Evolutionary conservation across 83 land plant genomes (phyloP).

Genomic region (Thuja plicata): DNA sequence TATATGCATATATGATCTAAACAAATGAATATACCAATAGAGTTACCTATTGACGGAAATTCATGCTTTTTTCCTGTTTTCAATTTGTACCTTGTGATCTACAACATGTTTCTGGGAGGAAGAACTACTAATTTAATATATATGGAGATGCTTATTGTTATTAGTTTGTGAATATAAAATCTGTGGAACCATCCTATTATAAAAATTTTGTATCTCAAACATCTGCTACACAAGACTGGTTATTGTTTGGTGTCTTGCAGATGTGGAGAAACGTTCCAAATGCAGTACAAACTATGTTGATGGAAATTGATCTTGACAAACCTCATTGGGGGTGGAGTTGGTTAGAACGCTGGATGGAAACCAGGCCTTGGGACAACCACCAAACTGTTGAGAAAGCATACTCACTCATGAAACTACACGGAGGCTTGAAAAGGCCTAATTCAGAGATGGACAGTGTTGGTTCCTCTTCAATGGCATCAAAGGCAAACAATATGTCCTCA

Average conservation of each 20-base stretch:
- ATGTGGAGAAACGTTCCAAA: slow-evolving; percentile 41
- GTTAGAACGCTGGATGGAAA: slow-evolving; percentile 53
- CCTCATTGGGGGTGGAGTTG: slow-evolving; percentile 77
- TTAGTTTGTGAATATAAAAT: neutral
- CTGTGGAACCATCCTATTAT: neutral
- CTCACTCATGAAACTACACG: slow-evolving; percentile 6
- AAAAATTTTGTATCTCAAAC: neutral
- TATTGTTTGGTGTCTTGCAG: slow-evolving; percentile 18
- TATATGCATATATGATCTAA: too few relatives aligned
- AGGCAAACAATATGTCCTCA: neutral
- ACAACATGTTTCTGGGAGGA: neutral
- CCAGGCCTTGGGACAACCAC: slow-evolving; percentile 19
- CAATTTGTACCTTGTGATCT: neutral
- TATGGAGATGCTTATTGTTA: neutral
- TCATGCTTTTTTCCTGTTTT: neutral
- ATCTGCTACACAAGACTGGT: neutral
- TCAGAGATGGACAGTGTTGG: neutral
- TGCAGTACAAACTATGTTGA: slow-evolving; percentile 28
- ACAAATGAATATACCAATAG: too few relatives aligned
- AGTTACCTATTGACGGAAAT: neutral
- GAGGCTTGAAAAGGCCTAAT: neutral
- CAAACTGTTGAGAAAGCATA: slow-evolving; percentile 2
- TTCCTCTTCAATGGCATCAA: slow-evolving; percentile 5
- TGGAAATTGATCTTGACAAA: slow-evolving; percentile 37
- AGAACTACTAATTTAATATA: neutral